phyloP scores from a whole-genome alignment of 352 stramenopile genomes.

The Globisporangium alternatum region DNA sequence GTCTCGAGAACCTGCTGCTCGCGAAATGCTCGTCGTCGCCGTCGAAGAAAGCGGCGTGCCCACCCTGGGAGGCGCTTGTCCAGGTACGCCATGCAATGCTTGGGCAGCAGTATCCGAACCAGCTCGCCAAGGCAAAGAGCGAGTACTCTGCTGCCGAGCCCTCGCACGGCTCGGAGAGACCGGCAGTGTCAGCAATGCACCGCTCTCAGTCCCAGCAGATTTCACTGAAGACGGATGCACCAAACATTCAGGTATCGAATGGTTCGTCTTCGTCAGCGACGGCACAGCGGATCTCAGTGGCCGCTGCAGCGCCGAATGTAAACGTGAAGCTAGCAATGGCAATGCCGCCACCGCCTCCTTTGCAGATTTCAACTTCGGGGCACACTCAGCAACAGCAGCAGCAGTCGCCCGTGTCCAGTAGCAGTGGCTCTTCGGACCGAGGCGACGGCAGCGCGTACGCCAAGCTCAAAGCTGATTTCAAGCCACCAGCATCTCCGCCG shows the following conservation, averaged over 20 bases:
- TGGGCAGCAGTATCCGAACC: constrained; percentile 14
- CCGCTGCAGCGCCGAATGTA: neutral
- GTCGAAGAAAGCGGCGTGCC: constrained; percentile 64
- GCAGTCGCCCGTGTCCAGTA: constrained; percentile 14
- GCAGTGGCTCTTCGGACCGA: constrained; percentile 4
- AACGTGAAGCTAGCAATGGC: neutral
- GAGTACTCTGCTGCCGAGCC: neutral
- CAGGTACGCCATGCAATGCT: constrained; percentile 68
- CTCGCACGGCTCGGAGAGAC: too few relatives aligned
- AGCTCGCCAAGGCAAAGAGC: constrained; percentile 13
- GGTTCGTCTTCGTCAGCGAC: neutral
- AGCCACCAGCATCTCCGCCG: constrained; percentile 3
- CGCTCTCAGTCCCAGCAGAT: constrained; percentile 12
- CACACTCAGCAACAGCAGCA: constrained; percentile 7
- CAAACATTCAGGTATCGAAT: neutral
- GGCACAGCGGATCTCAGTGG: constrained; percentile 5
- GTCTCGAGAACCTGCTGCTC: constrained; percentile 72
- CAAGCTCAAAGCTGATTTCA: constrained; percentile 16
- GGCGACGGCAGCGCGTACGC: neutral
- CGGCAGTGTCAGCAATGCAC: neutral
- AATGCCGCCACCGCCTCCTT: constrained; percentile 1
- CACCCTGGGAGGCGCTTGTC: constrained; percentile 71
- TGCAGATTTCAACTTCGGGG: neutral
- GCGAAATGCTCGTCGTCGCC: constrained; percentile 68
- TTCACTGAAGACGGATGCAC: neutral